phyloP scores from a whole-genome alignment of 805 yeast genomes.

The Candida caryicola region DNA sequence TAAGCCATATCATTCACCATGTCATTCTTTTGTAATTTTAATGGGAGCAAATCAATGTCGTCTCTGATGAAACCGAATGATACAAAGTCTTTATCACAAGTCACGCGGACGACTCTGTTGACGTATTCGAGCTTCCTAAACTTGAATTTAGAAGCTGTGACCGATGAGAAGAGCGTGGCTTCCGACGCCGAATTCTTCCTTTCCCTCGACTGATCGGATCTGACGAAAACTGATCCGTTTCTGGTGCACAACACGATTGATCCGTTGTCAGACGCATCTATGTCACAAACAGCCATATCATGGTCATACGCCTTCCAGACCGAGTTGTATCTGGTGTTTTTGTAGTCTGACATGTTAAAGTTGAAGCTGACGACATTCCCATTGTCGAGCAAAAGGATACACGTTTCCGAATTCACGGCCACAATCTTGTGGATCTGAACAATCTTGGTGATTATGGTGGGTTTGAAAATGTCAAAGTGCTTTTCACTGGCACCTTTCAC shows the following conservation, averaged over 20 bases:
- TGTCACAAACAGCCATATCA: slow-evolving; percentile 59
- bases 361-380: slow-evolving; percentile 54
- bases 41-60: slow-evolving; percentile 57
- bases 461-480: slow-evolving; percentile 54
- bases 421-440: slow-evolving; percentile 30
- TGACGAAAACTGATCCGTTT: slow-evolving; percentile 65
- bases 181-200: slow-evolving; percentile 35
- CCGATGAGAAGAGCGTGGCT: slow-evolving; percentile 26
- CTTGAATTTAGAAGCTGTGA: slow-evolving; percentile 35
- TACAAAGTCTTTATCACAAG: slow-evolving; percentile 61
- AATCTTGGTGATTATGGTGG: slow-evolving; percentile 46
- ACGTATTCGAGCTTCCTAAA: slow-evolving; percentile 52
- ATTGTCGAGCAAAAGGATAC: slow-evolving; percentile 52
- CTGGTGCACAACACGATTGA: slow-evolving; percentile 63
- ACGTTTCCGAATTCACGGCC: slow-evolving; percentile 37
- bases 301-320: slow-evolving; percentile 65
- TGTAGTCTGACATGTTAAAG: slow-evolving; percentile 23
- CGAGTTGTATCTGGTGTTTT: slow-evolving; percentile 42
- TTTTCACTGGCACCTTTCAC: slow-evolving; percentile 35
- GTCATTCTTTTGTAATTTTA: slow-evolving; percentile 46
- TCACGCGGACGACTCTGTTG: slow-evolving; percentile 59
- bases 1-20: slow-evolving; percentile 52
- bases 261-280: slow-evolving; percentile 68
- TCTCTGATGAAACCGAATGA: slow-evolving; percentile 68
- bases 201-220: slow-evolving; percentile 20